Conservation (phyloP, 177 flowering plant species). For the Vitis hybrid region DNA sequence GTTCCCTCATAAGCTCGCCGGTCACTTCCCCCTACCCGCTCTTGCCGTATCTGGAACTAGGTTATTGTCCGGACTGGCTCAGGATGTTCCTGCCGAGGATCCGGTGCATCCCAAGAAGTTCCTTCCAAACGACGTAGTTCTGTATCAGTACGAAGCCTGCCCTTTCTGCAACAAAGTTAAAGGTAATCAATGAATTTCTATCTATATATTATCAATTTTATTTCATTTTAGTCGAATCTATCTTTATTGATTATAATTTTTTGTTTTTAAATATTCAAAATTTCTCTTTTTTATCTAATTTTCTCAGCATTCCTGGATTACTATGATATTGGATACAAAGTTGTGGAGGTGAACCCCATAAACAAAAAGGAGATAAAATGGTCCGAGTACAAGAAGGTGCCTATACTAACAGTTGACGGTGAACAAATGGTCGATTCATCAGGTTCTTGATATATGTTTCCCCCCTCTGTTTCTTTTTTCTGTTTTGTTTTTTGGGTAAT, state of each 20-base stretch:
- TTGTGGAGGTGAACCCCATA: conserved; percentile 86
- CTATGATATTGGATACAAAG: conserved; percentile 67
- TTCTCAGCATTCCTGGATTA: conserved; percentile 75
- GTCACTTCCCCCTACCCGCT: conserved; percentile 15
- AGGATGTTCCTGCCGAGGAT: conserved; percentile 48
- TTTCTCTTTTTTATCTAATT: background rate
- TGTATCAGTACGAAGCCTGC: conserved; percentile 91
- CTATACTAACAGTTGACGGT: conserved; percentile 72
- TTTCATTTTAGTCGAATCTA: background rate
- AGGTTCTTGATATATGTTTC: conserved; percentile 35
- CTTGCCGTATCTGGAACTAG: conserved; percentile 38
- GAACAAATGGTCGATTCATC: conserved; percentile 77
- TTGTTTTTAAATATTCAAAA: no score
- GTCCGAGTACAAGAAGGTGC: conserved; percentile 91
- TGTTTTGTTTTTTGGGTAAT: background rate
- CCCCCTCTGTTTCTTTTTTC: background rate
- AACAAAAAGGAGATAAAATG: conserved; percentile 86
- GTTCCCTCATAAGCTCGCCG: conserved; percentile 12
- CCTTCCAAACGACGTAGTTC: conserved; percentile 57
- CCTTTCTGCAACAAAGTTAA: conserved; percentile 91
- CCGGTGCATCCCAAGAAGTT: conserved; percentile 24
- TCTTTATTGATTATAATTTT: no score
- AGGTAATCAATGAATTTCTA: conserved; percentile 32
- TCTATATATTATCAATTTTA: background rate
- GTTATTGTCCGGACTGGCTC: conserved; percentile 46